Base-by-base conservation (phyloP, 805 yeast species). In the Kregervanrija fluxuum region DNA sequence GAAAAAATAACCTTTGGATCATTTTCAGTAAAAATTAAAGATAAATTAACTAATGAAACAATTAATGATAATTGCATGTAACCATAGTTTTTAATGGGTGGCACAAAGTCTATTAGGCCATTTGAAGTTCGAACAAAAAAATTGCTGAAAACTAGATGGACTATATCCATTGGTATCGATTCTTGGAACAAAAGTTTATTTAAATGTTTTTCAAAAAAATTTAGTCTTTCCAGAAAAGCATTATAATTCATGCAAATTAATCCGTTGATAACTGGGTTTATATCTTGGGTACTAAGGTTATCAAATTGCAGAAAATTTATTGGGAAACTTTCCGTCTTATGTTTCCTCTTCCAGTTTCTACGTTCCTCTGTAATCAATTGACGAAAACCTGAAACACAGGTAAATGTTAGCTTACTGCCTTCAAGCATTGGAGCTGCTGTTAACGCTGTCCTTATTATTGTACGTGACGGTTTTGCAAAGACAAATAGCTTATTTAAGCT, bases 191-290 rank as follows among this genome's bases (percentile, higher is more conserved):
- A 28, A 5, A 32, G 16, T 5, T n/a, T 12, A 38, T 45, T 48
- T 8, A 50, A 33, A 35, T 44, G 13, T n/a, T 11, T 12, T 43
- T 46, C 37, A 22, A 46, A 52, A 30, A 28, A 45, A 3, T 11
- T 13, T 11, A 52, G 5, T 15, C 55, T 41, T 39, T 52, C 54
- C 8, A 35, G 16, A 10, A 52, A 35, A 4, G 44, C 45, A 17
- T 38, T 13, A 11, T 17, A 46, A 15, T 52, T 41, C 5, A 48
- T 36, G 12, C 16, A 8, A 28, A 52, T 15, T 11, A 38, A 32
- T 6, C 14, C 3, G 8, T 50, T 38, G 11, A 48, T 17, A n/a
- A 31, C 28, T 22, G 11, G 8, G 9, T 39, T 11, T 8, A 47
- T 11, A 10, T 14, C 31, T 22, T 33, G 33, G 13, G 33, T 28